phyloP scores from a whole-genome alignment of 345 rosid species.

The Sisymbrium irio region DNA sequence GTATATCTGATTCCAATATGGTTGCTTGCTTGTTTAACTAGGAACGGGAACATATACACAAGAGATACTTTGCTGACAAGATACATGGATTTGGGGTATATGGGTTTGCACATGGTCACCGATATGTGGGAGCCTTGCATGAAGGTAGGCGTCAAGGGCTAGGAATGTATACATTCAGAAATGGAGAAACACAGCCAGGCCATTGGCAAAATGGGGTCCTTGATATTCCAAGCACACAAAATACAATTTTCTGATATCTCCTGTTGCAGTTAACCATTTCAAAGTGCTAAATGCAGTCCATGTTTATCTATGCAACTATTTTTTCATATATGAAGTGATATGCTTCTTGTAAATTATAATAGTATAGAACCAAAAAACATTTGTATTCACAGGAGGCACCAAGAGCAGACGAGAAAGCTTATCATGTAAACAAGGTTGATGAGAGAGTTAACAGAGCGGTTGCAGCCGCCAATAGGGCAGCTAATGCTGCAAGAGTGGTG shows the following conservation, averaged over 20 bases:
- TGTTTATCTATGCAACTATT: constrained; percentile 37
- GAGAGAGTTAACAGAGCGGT: constrained; percentile 89
- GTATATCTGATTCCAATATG: too few species aligned
- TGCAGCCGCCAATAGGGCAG: constrained; percentile 83
- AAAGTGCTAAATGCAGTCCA: constrained; percentile 88
- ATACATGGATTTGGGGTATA: constrained; percentile 97
- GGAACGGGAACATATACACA: constrained; percentile 91
- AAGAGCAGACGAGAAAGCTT: constrained; percentile 75
- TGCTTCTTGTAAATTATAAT: background rate
- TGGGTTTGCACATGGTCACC: constrained; percentile 83
- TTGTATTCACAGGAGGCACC: constrained; percentile 70
- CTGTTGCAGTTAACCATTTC: constrained; percentile 80
- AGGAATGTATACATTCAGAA: constrained; percentile 92
- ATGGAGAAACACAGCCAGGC: constrained; percentile 93
- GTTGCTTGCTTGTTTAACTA: constrained; percentile 18
- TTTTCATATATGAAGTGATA: background rate
- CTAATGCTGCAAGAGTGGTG: constrained; percentile 86
- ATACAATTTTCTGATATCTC: constrained; percentile 53
- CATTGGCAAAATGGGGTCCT: constrained; percentile 95
- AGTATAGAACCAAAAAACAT: background rate
- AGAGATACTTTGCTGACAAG: constrained; percentile 98
- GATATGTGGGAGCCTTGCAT: constrained; percentile 98
- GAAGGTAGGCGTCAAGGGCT: constrained; percentile 97
- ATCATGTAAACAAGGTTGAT: constrained; percentile 82
- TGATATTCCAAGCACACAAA: constrained; percentile 82